Evolutionary conservation across 2,329 filamentous ascomycete species (phyloP), one percentile per base, ranked within the genome.

Genomic region (Thelonectria blattea): DNA sequence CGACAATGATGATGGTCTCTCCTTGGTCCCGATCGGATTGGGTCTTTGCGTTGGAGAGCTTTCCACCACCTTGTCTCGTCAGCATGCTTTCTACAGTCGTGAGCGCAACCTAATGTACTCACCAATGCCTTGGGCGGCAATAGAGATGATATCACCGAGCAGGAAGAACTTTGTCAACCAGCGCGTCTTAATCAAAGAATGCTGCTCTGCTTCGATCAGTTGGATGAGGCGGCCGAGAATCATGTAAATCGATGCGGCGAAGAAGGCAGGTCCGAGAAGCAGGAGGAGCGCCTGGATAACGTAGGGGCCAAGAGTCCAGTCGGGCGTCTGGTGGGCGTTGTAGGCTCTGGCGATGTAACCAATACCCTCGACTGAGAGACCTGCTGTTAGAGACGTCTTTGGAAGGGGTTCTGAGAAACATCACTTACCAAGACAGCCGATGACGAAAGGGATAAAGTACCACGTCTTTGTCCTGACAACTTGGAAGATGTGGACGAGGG

Each of bases 131-230:
- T 71, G 69, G 3, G 63, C 47, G 12, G 62, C 51, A 2, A 83
- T 78, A 6, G 76, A 79, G 1, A 81, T 37, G 1, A 83, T 67
- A 52, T 84, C 81, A n/a, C 79, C 80, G 3, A 73, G 60, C 5
- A 84, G 79, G 52, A 83, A 84, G 42, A 82, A 69, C 58, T 79
- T 80, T 5, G 81, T 83, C 14, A 83, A 65, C 75, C 76, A 79
- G 8, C 56, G 73, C 1, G 74, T 71, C 0, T 71, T 70, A 47
- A 84, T 76, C 20, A 81, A 62, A 0, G 79, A 78, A 53, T 75
- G 69, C 0, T 69, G 58, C 39, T 77, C 73, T 6, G 75, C 79
- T 22, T 78, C 64, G 3, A 74, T 55, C 20, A 73, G 67, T 1
- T 56, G 47, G 20, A 78, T 74, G 39, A 79, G 65, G 1, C 78